These are phyloP conservation scores for Gamarada debralockiae DNA, from an alignment of 495 filamentous ascomycete species.

Conservation along the genomic window DNA sequence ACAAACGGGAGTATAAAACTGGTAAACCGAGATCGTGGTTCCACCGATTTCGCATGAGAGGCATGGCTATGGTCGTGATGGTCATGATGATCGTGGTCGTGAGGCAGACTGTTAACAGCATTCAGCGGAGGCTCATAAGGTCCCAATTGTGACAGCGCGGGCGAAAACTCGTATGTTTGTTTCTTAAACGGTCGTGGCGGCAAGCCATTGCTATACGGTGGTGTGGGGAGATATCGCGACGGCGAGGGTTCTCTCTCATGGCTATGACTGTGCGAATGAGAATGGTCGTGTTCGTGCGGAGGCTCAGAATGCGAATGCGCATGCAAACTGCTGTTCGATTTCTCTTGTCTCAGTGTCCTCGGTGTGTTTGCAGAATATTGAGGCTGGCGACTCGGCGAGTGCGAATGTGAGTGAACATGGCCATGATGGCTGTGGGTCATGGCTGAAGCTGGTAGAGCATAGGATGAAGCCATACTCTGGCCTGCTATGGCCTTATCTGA, in stretches of 20 bases:
- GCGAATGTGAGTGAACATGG: conserved; percentile 33
- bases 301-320: conserved; percentile 31
- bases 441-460: conserved; percentile 44
- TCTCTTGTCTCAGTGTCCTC: conserved; percentile 18
- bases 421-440: conserved; percentile 39
- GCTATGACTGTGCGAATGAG: conserved; percentile 16
- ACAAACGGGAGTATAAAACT: conserved; percentile 60
- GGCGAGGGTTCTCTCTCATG: conserved; percentile 10
- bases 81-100: conserved; percentile 25
- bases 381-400: conserved; percentile 14
- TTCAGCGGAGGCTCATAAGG: conserved; percentile 13
- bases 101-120: not conserved
- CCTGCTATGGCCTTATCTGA: not conserved
- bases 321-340: conserved; percentile 25
- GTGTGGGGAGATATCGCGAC: conserved; percentile 10
- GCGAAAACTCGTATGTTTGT: conserved; percentile 4
- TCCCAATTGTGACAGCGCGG: not conserved
- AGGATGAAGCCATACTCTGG: conserved; percentile 42
- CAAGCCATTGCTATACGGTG: conserved; percentile 18
- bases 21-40: conserved; percentile 54
- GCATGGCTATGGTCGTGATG: conserved; percentile 27
- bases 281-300: conserved; percentile 33
- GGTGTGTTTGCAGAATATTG: conserved; percentile 13
- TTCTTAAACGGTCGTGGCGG: conserved; percentile 9
- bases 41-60: conserved; percentile 16